A percentile compares a stretch with the other conserved stretches of the same genome.
Evolutionary conservation across 108 stramenopile genomes (phyloP).

Genomic region (Pseudonitzschia delicatissima): DNA sequence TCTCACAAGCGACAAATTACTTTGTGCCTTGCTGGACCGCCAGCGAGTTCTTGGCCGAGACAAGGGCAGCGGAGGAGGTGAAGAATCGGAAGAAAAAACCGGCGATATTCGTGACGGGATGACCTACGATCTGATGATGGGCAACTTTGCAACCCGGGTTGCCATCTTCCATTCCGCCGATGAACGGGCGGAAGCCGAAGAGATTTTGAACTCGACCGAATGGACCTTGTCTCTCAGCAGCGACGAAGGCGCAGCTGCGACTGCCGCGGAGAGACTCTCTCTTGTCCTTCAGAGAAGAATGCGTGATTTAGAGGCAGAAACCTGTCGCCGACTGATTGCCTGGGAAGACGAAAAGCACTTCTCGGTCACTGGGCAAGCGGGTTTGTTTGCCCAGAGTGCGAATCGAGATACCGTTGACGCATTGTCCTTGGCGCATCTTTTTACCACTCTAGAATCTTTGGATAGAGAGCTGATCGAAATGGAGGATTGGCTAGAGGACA

Average conservation of each 20-base stretch:
- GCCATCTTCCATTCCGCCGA: constrained; percentile 73
- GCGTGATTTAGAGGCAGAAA: constrained; percentile 86
- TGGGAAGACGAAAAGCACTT: constrained; percentile 91
- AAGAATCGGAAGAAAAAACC: constrained; percentile 57
- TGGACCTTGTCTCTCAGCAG: constrained; percentile 47
- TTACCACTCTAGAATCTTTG: constrained; percentile 67
- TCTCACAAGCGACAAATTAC: constrained; percentile 47
- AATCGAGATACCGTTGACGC: constrained; percentile 62
- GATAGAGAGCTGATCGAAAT: constrained; percentile 79
- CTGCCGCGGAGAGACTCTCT: constrained; percentile 65
- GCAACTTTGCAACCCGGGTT: constrained; percentile 73
- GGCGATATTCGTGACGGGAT: constrained; percentile 52
- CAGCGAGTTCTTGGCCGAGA: constrained; percentile 50
- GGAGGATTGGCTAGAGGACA: constrained; percentile 83
- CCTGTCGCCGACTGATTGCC: constrained; percentile 82
- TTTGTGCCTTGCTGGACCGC: constrained; percentile 72
- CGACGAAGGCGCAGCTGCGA: constrained; percentile 60
- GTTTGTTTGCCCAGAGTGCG: constrained; percentile 16
- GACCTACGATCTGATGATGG: constrained; percentile 89
- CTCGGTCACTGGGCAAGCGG: constrained; percentile 40
- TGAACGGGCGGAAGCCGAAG: constrained; percentile 78
- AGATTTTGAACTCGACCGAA: constrained; percentile 71
- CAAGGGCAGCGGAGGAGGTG: constrained; percentile 32
- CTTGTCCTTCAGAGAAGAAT: constrained; percentile 72
- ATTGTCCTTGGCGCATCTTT: constrained; percentile 66